Evolutionary conservation across 352 stramenopile species (phyloP).

Genomic region (Sclerospora graminicola): DNA sequence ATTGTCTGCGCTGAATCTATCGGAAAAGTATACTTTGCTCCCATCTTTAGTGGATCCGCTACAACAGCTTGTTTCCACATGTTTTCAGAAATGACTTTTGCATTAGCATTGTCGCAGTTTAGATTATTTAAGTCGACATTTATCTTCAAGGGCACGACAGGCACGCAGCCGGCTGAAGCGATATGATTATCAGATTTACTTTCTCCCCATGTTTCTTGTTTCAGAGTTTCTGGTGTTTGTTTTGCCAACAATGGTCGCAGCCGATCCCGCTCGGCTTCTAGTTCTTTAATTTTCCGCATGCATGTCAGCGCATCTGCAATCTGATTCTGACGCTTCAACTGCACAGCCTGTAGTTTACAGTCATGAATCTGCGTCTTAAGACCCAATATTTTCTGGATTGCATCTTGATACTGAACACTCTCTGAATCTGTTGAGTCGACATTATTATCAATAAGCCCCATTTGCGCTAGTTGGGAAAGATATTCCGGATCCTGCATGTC

Average conservation of each 20-base stretch:
- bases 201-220: too few species aligned
- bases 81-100: slow-evolving; percentile 49
- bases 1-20: not conserved
- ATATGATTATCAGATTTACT: too few species aligned
- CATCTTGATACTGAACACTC: slow-evolving; percentile 1
- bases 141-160: slow-evolving; percentile 9
- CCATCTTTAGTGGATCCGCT: slow-evolving; percentile 32
- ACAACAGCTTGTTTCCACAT: slow-evolving; percentile 45
- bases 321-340: slow-evolving; percentile 43
- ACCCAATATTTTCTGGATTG: slow-evolving; percentile 13
- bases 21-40: not conserved
- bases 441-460: slow-evolving; percentile 28
- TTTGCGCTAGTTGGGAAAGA: slow-evolving; percentile 39
- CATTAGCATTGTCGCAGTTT: slow-evolving; percentile 15
- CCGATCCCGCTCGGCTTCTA: slow-evolving; percentile 27
- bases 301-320: slow-evolving; percentile 44
- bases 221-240: not conserved
- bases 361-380: slow-evolving; percentile 38
- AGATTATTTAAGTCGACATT: slow-evolving; percentile 1
- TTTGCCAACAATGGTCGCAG: slow-evolving; percentile 2
- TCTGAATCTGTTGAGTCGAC: not conserved
- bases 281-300: slow-evolving; percentile 49
- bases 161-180: not conserved
- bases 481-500: slow-evolving; percentile 69
- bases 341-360: slow-evolving; percentile 35